Evolutionary conservation across 2,329 filamentous ascomycete species (phyloP).

Genomic region (Colletotrichum gigasporum): DNA sequence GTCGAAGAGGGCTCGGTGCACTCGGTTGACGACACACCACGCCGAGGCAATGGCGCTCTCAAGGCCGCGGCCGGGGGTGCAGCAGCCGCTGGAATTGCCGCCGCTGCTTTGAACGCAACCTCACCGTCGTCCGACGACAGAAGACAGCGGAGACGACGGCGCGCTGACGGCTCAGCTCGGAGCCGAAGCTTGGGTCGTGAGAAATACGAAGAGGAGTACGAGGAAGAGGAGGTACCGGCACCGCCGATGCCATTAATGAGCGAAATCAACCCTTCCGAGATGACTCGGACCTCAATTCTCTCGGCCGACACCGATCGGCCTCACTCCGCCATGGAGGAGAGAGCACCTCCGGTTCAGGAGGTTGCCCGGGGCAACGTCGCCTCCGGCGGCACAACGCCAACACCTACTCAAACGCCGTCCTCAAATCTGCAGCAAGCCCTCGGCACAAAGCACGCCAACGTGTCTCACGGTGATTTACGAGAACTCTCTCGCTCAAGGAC

Average conservation of each 20-base stretch:
- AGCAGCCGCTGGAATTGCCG: slow-evolving; percentile 47
- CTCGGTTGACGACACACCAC: slow-evolving; percentile 55
- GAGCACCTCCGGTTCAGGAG: slow-evolving; percentile 69
- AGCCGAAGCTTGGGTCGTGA: slow-evolving; percentile 56
- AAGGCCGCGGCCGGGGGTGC: slow-evolving; percentile 57
- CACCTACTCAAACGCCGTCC: slow-evolving; percentile 64
- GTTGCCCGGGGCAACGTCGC: slow-evolving; percentile 65
- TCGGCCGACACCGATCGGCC: slow-evolving; percentile 82
- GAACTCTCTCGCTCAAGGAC: slow-evolving; percentile 55
- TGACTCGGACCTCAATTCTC: slow-evolving; percentile 87
- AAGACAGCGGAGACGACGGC: slow-evolving; percentile 61
- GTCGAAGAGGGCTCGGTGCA: slow-evolving; percentile 49
- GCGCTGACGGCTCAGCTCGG: slow-evolving; percentile 56
- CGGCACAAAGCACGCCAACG: slow-evolving; percentile 73
- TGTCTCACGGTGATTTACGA: slow-evolving; percentile 68
- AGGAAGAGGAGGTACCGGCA: slow-evolving; percentile 64
- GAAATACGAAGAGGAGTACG: slow-evolving; percentile 59
- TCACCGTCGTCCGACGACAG: slow-evolving; percentile 59
- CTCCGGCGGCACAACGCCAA: slow-evolving; percentile 71
- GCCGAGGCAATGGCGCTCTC: slow-evolving; percentile 52
- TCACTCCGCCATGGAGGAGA: slow-evolving; percentile 72
- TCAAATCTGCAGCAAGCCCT: slow-evolving; percentile 66
- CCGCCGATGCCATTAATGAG: slow-evolving; percentile 91
- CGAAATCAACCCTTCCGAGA: slow-evolving; percentile 84
- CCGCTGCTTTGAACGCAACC: slow-evolving; percentile 47